These are phyloP conservation scores for Rhazya stricta DNA, from an alignment of 257 asterid species.

Conservation along the genomic window DNA sequence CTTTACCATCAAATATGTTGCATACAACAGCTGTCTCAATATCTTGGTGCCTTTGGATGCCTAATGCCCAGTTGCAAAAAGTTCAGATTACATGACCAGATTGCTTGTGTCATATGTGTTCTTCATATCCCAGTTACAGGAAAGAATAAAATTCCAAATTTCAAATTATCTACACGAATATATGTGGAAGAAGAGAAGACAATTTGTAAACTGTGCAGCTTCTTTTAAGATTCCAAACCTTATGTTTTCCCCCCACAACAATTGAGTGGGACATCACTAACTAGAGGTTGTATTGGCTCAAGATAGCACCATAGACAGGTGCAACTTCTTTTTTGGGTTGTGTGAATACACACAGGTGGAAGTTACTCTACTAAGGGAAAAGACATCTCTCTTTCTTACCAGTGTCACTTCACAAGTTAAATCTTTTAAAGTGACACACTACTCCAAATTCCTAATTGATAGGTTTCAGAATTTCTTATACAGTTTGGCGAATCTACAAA, in stretches of 20 bases:
- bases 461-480: not conserved
- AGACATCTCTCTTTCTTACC: no score
- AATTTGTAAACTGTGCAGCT: not conserved
- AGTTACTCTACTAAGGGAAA: not conserved
- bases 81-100: not conserved
- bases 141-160: not conserved
- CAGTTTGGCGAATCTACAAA: not conserved
- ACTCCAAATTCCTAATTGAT: not conserved
- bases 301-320: not conserved
- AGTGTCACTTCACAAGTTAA: not conserved
- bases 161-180: not conserved
- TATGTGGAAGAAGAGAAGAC: not conserved
- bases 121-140: not conserved
- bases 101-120: not conserved
- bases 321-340: no score
- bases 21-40: conserved; percentile 69
- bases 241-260: not conserved
- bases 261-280: not conserved
- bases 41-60: conserved; percentile 59
- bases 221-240: not conserved
- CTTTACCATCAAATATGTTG: conserved; percentile 71
- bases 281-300: not conserved
- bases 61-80: conserved; percentile 33
- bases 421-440: not conserved
- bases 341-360: not conserved